phyloP scores from a whole-genome alignment of 2,329 filamentous ascomycete species.

The Tolypocladium capitatum region DNA sequence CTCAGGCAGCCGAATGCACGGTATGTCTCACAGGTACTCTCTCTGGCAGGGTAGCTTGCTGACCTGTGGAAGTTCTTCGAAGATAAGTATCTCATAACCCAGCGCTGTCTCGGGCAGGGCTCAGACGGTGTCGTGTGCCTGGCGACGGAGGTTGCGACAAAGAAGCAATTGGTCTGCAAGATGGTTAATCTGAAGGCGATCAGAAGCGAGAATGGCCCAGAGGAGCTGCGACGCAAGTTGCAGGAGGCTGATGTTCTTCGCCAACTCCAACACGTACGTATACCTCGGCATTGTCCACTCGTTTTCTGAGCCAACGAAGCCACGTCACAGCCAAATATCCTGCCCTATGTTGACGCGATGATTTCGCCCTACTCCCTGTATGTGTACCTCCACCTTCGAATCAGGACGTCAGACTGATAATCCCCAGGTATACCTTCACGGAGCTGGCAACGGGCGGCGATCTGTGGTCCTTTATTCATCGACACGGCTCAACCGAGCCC shows the following conservation, averaged over 20 bases:
- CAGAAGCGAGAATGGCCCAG: slow-evolving; percentile 11
- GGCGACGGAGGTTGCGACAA: slow-evolving; percentile 32
- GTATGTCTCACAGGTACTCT: slow-evolving; percentile 7
- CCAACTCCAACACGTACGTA: slow-evolving; percentile 38
- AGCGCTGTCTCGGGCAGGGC: slow-evolving; percentile 23
- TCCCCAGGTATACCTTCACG: slow-evolving; percentile 37
- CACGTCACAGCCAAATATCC: slow-evolving; percentile 35
- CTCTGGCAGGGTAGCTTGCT: background rate
- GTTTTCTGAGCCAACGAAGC: slow-evolving; percentile 4
- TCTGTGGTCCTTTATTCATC: slow-evolving; percentile 33
- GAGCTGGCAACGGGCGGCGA: slow-evolving; percentile 44
- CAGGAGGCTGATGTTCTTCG: slow-evolving; percentile 40
- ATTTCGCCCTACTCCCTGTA: slow-evolving; percentile 33
- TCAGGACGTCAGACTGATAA: background rate
- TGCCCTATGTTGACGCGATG: slow-evolving; percentile 37
- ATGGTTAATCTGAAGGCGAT: slow-evolving; percentile 36
- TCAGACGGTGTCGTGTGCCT: slow-evolving; percentile 24
- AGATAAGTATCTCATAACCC: slow-evolving; percentile 19
- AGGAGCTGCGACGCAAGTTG: slow-evolving; percentile 23
- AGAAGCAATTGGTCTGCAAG: slow-evolving; percentile 56
- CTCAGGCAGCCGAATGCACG: slow-evolving; percentile 20
- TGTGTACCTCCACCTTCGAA: slow-evolving; percentile 5
- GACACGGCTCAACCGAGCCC: slow-evolving; percentile 10
- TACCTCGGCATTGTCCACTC: background rate
- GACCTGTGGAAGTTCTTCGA: slow-evolving; percentile 14